Evolutionary conservation across 257 asterid species (phyloP).

Genomic region (Capsicum rhomboideum): DNA sequence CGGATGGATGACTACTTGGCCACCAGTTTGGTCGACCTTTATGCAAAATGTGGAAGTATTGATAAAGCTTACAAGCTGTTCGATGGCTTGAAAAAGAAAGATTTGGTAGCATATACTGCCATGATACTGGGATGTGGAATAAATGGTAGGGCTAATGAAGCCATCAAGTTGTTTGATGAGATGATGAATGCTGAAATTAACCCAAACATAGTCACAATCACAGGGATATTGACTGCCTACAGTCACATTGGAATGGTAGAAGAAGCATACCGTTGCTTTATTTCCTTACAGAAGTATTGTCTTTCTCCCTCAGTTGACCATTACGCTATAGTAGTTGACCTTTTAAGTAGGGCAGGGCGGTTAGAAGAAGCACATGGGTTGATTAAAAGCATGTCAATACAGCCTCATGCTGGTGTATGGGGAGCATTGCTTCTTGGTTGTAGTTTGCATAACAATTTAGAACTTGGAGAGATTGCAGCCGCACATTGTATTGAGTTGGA

Average conservation of each 20-base stretch:
- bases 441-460: constrained; percentile 68
- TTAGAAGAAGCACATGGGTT: constrained; percentile 61
- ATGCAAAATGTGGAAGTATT: constrained; percentile 65
- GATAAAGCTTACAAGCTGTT: constrained; percentile 69
- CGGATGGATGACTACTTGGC: constrained; percentile 70
- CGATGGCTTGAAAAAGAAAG: constrained; percentile 34
- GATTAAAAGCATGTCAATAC: constrained; percentile 56
- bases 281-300: constrained; percentile 50
- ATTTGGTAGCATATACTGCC: constrained; percentile 74
- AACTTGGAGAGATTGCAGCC: constrained; percentile 71
- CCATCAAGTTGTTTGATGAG: constrained; percentile 56
- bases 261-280: constrained; percentile 64
- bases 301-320: constrained; percentile 69
- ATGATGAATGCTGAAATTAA: constrained; percentile 41
- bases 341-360: constrained; percentile 70
- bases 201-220: constrained; percentile 62
- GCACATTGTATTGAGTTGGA: constrained; percentile 63
- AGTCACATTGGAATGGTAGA: constrained; percentile 70
- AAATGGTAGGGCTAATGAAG: constrained; percentile 62
- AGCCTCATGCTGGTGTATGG: constrained; percentile 87
- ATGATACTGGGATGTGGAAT: constrained; percentile 82
- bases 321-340: constrained; percentile 72
- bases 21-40: constrained; percentile 73
- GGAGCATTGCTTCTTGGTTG: constrained; percentile 93
- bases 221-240: constrained; percentile 64